These are phyloP conservation scores for Oidium heveae DNA, from an alignment of 2,329 filamentous ascomycete genomes.

Conservation along the genomic window DNA sequence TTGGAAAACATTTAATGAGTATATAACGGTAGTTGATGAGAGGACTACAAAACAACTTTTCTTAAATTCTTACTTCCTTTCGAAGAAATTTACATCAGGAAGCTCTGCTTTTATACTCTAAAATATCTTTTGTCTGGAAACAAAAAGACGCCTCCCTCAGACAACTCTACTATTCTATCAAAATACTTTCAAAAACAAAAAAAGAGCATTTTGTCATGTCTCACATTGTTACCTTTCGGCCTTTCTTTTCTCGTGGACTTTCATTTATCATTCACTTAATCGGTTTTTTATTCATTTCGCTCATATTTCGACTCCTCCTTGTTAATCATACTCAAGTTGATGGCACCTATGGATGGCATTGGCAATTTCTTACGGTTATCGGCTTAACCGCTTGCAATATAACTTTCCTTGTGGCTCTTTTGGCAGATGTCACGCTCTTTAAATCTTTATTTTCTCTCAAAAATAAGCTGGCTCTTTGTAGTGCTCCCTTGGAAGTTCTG, in stretches of 20 bases:
- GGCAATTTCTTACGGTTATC: constrained; percentile 43
- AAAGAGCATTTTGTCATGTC: no score
- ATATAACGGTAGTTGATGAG: no score
- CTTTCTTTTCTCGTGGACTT: constrained; percentile 19
- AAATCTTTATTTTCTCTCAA: constrained; percentile 35
- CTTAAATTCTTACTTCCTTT: no score
- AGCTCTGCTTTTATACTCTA: no score
- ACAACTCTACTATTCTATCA: no score
- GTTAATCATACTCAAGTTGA: constrained; percentile 26
- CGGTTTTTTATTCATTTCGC: constrained; percentile 26
- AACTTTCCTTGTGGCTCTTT: constrained; percentile 34
- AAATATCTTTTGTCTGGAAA: no score
- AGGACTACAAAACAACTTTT: no score
- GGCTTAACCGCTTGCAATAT: constrained; percentile 34
- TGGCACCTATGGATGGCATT: constrained; percentile 28
- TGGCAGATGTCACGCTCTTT: constrained; percentile 37
- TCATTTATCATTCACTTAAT: constrained; percentile 36
- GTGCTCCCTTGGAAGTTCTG: constrained; percentile 43
- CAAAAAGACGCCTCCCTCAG: no score
- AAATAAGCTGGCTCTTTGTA: constrained; percentile 38
- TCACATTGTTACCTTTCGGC: no score
- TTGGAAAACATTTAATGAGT: no score
- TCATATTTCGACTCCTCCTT: constrained; percentile 26
- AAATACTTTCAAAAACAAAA: no score
- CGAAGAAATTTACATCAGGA: no score